Evolutionary conservation across 192 early-diverging fungal species (phyloP), one percentile per base, ranked within the genome.

Genomic region (Rhizoclosmatium globosum): DNA sequence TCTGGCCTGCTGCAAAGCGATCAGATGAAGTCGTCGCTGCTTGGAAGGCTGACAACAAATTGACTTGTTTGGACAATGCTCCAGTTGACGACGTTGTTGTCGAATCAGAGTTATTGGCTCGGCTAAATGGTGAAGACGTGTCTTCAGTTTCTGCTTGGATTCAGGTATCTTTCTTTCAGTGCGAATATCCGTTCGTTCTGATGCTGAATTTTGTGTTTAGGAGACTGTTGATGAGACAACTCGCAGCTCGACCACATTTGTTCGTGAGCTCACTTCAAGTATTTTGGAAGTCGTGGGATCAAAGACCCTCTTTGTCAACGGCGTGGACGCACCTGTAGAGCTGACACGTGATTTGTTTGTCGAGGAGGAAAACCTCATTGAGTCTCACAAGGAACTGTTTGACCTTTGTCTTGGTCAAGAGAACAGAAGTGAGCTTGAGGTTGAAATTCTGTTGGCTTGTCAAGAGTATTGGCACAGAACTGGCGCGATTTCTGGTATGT

Each of bases 1-100:
- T 85, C 78, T 87, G 82, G 81, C 84, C 86, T 21, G 68, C 43
- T 4, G 56, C 50, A 47, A 78, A 73, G 38, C 68, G 66, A 21
- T 65, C 72, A 11, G 74, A 80, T 31, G 66, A 74, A 66, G 67
- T 68, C 21, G 47, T 85, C 46, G 47, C 65, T 11, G 76, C 75
- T 43, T 85, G 84, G 86, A 71, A 81, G 13, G 74, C 69, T 50
- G 50, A 46, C 39, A 81, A 77, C 42, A 47, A 45, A 15, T 71
- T 65, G 57, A 43, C 21, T 39, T 82, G 69, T 50, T 75, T 70
- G 50, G 59, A 47, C 60, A 58, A 43, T 23, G 71, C 50, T 45
- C 65, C 42, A 62, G 58, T 47, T 47, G 42, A 23, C 45, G 47
- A 4, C 67, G 56, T 7, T 66, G 47, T 42, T 43, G 31, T 42